Conservation (phyloP, 2,329 filamentous ascomycete species). For the Rachicladosporium sp. region DNA sequence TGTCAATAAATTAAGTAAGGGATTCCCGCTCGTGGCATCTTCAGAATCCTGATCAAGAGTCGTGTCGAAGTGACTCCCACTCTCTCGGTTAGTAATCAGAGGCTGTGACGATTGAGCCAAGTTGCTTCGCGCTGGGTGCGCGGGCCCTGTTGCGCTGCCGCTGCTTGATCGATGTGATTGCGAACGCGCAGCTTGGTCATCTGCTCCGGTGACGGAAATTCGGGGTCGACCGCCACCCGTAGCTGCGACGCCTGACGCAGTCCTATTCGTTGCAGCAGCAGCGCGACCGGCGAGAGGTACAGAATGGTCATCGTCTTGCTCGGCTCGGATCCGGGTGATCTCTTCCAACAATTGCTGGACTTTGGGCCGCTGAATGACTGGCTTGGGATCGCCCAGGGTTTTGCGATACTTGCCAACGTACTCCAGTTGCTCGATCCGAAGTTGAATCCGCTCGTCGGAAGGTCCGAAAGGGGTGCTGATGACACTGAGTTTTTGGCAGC, state of each 20-base stretch:
- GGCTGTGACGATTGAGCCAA: no score
- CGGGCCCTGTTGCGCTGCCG: not conserved
- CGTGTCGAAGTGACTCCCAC: no score
- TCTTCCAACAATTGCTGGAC: conserved; percentile 11
- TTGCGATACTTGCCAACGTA: conserved; percentile 17
- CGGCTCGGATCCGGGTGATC: conserved; percentile 11
- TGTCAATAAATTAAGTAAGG: no score
- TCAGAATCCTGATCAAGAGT: no score
- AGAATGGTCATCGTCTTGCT: conserved; percentile 3
- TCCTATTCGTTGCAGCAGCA: not conserved
- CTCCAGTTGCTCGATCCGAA: conserved; percentile 16
- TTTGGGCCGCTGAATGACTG: conserved; percentile 10
- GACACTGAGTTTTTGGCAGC: conserved; percentile 11
- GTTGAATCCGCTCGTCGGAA: conserved; percentile 13
- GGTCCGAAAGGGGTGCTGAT: conserved; percentile 18
- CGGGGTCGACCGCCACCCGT: not conserved
- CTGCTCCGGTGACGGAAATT: not conserved
- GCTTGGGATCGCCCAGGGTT: conserved; percentile 8
- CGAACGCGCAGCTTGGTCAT: not conserved
- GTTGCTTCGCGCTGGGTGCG: not conserved
- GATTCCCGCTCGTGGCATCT: no score
- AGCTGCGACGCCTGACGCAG: not conserved
- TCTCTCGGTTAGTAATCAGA: no score
- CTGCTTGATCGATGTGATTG: not conserved
- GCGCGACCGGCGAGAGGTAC: conserved; percentile 4